Conservation (phyloP, 2,329 filamentous ascomycete species). For the Tolypocladium nubicola region DNA sequence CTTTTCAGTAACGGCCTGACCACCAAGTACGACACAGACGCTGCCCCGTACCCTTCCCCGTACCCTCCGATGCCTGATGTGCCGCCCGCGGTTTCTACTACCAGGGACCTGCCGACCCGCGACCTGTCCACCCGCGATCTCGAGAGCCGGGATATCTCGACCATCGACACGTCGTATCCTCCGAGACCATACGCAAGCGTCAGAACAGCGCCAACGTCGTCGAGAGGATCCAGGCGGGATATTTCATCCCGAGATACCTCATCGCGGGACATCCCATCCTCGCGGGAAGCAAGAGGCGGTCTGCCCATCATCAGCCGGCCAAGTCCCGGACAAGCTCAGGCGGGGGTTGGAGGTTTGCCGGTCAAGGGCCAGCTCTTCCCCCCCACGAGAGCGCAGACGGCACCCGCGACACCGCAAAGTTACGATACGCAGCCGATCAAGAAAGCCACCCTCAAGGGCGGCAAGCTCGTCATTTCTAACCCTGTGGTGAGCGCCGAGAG, state of each 20-base stretch:
- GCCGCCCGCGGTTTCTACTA: not conserved
- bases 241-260: not conserved
- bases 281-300: slow-evolving; percentile 10
- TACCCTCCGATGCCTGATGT: not conserved
- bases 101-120: not conserved
- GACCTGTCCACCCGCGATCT: not conserved
- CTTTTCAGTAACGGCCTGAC: not conserved
- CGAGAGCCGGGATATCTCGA: not conserved
- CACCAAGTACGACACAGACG: not conserved
- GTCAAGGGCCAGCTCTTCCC: slow-evolving; percentile 31
- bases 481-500: slow-evolving; percentile 30
- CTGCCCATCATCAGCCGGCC: slow-evolving; percentile 29
- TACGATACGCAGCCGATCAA: slow-evolving; percentile 12
- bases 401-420: slow-evolving; percentile 8
- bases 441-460: slow-evolving; percentile 16
- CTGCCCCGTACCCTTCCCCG: not conserved
- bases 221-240: not conserved
- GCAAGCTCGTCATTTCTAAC: slow-evolving; percentile 36
- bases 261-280: not conserved
- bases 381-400: slow-evolving; percentile 21
- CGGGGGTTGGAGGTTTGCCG: slow-evolving; percentile 26
- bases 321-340: slow-evolving; percentile 20
- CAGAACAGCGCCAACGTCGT: not conserved
- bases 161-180: not conserved
- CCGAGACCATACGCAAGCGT: not conserved